These are phyloP conservation scores for Primulina tabacum DNA, from an alignment of 257 asterid species.

Conservation along the genomic window DNA sequence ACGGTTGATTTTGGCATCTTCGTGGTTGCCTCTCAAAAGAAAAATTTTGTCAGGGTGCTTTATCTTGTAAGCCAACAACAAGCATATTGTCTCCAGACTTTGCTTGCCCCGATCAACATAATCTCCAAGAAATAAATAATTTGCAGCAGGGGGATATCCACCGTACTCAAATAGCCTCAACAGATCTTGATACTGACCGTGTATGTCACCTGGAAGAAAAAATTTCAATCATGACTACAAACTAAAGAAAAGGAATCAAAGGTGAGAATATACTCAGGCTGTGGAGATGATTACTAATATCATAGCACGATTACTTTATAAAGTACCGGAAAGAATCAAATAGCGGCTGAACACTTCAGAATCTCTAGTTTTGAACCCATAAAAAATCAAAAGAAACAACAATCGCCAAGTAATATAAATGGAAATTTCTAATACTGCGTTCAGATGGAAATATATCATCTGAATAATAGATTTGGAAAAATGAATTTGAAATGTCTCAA, in stretches of 20 bases:
- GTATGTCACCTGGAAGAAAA: slow-evolving; percentile 62
- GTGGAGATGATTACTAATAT: background rate
- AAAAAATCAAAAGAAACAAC: background rate
- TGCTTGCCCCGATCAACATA: slow-evolving; percentile 84
- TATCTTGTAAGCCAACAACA: slow-evolving; percentile 69
- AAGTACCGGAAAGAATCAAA: background rate
- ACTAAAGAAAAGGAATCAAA: background rate
- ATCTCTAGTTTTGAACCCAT: background rate
- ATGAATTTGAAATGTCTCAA: background rate
- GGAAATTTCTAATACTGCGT: background rate
- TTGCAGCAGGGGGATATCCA: slow-evolving; percentile 68
- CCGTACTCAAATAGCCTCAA: slow-evolving; percentile 69
- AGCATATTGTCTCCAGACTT: slow-evolving; percentile 80
- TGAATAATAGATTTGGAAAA: no score
- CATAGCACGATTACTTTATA: background rate
- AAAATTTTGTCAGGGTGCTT: slow-evolving; percentile 58
- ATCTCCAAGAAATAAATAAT: slow-evolving; percentile 75
- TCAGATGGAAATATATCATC: background rate
- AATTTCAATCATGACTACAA: slow-evolving; percentile 5
- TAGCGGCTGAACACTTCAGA: background rate
- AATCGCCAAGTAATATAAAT: background rate
- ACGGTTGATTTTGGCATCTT: slow-evolving; percentile 46
- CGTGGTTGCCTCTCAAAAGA: slow-evolving; percentile 60
- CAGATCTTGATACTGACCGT: slow-evolving; percentile 78
- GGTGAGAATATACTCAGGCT: background rate